Conservation (phyloP, 495 filamentous ascomycete genomes). For the Aspergillus leporis region DNA sequence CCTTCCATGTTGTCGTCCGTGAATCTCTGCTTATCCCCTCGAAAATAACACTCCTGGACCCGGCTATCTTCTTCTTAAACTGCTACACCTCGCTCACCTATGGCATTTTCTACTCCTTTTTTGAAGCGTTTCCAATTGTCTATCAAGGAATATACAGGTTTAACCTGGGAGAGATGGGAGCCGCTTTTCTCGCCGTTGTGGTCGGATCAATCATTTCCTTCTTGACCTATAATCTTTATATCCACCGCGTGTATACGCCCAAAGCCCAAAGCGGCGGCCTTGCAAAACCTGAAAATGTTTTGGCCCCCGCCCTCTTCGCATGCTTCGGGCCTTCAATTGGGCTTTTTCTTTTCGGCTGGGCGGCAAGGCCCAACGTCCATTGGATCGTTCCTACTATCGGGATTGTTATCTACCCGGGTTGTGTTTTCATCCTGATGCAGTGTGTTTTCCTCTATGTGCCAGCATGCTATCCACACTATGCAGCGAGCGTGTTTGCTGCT, state of each 20-base stretch:
- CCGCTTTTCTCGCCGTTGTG: conserved; percentile 65
- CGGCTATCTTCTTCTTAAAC: conserved; percentile 62
- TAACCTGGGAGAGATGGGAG: conserved; percentile 58
- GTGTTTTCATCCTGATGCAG: conserved; percentile 53
- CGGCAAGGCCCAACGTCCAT: conserved; percentile 51
- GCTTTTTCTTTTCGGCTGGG: conserved; percentile 67
- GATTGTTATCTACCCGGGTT: conserved; percentile 49
- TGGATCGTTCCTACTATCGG: conserved; percentile 66
- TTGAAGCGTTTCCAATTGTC: conserved; percentile 74
- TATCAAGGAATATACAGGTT: conserved; percentile 64
- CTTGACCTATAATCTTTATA: conserved; percentile 44
- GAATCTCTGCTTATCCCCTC: conserved; percentile 63
- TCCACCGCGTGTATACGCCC: conserved; percentile 16
- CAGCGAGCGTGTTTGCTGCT: conserved; percentile 52
- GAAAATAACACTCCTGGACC: conserved; percentile 64
- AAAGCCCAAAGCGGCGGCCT: conserved; percentile 2
- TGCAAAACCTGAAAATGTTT: conserved; percentile 40
- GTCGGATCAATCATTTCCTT: conserved; percentile 57
- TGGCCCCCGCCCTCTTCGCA: conserved; percentile 57
- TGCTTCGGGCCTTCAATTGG: conserved; percentile 55
- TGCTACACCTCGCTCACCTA: conserved; percentile 64
- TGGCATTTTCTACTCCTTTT: conserved; percentile 70
- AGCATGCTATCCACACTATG: conserved; percentile 52
- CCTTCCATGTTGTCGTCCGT: conserved; percentile 45
- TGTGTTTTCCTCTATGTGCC: conserved; percentile 59